These are phyloP conservation scores for Podila epicladia DNA, from an alignment of 192 early-diverging fungal species.

Conservation along the genomic window DNA sequence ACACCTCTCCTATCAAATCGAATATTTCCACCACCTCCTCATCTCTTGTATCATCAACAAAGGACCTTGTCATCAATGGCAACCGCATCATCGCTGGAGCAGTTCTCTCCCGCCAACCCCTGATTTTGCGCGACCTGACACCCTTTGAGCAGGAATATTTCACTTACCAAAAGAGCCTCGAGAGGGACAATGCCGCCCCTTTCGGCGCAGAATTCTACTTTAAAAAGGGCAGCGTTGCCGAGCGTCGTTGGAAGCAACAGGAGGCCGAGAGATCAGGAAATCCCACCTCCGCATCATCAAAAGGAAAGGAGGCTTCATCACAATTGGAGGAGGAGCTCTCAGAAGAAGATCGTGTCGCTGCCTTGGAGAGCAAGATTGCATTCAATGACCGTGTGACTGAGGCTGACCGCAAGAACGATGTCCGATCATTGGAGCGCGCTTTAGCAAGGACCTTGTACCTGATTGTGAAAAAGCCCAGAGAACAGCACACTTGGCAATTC, in stretches of 20 bases:
- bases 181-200: conserved; percentile 58
- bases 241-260: conserved; percentile 67
- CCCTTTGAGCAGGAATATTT: conserved; percentile 77
- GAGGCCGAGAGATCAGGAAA: conserved; percentile 33
- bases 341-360: conserved; percentile 54
- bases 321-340: conserved; percentile 21
- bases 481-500: conserved; percentile 74
- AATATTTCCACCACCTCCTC: conserved; percentile 42
- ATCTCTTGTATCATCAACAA: conserved; percentile 30
- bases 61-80: conserved; percentile 50
- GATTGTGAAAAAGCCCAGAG: conserved; percentile 73
- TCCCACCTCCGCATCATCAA: conserved; percentile 22
- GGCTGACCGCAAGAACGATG: conserved; percentile 72
- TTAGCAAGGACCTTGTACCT: conserved; percentile 84
- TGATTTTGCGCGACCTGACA: conserved; percentile 67
- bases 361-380: conserved; percentile 62
- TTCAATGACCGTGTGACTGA: conserved; percentile 65
- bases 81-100: conserved; percentile 63
- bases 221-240: conserved; percentile 79
- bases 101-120: conserved; percentile 76
- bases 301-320: conserved; percentile 17
- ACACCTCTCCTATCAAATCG: conserved; percentile 35
- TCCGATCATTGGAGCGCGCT: conserved; percentile 78
- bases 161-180: conserved; percentile 70
- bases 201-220: conserved; percentile 79